Percentiles rank a stretch among this genome's conserved stretches.
These are phyloP conservation scores for Plicaturopsis crispa DNA, from an alignment of 768 basidiomycete species.

Conservation along the genomic window DNA sequence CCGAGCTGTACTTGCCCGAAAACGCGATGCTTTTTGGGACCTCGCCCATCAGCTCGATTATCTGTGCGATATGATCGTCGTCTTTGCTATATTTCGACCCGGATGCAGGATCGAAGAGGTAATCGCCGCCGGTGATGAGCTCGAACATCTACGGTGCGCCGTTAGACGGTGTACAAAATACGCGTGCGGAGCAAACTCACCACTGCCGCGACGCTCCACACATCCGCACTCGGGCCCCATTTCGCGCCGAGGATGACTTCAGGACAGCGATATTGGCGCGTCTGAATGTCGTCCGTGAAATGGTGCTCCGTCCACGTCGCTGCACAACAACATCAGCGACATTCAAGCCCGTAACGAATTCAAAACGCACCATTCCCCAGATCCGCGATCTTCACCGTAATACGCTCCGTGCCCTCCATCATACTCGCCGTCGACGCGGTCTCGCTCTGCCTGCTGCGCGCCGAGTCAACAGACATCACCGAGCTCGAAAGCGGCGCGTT, in stretches of 20 bases:
- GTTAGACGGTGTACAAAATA: neutral
- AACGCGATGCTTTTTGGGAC: conserved; percentile 79
- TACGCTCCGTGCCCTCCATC: conserved; percentile 31
- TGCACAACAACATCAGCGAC: conserved; percentile 15
- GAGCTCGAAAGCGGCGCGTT: conserved; percentile 20
- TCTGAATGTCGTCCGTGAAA: conserved; percentile 98
- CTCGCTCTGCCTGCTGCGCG: conserved; percentile 16
- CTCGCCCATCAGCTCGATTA: conserved; percentile 93
- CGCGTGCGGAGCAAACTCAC: conserved; percentile 38
- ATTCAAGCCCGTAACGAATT: neutral
- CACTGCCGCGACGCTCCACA: conserved; percentile 95
- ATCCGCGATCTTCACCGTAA: conserved; percentile 99
- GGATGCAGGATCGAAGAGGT: conserved; percentile 94
- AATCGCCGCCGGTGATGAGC: conserved; percentile 93
- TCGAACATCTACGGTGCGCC: conserved; percentile 68
- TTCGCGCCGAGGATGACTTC: conserved; percentile 95
- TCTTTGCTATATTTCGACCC: conserved; percentile 95
- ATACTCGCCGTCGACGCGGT: conserved; percentile 19
- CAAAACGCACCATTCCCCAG: conserved; percentile 76
- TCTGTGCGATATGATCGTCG: conserved; percentile 96
- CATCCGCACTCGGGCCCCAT: conserved; percentile 93
- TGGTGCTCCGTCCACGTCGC: conserved; percentile 92
- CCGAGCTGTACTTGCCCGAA: conserved; percentile 85
- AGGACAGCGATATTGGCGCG: conserved; percentile 93
- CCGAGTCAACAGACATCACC: conserved; percentile 26